Percentiles rank a stretch among this genome's conserved stretches.
phyloP scores from a whole-genome alignment of 2,329 filamentous ascomycete genomes.

The Volutella citrinella region DNA sequence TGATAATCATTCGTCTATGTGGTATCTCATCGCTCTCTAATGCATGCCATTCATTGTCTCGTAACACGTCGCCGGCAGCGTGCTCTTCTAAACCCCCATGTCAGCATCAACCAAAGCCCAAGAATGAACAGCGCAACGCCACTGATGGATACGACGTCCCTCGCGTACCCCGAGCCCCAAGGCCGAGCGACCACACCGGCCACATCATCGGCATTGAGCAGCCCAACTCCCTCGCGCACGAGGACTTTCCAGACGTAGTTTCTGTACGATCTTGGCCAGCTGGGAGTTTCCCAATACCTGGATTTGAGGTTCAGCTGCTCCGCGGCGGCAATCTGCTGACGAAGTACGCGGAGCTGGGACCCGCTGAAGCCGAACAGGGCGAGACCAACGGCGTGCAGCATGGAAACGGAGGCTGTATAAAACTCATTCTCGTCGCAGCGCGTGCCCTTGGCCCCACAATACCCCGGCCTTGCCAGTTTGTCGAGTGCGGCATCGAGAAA shows the following conservation, averaged over 20 bases:
- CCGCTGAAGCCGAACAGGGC: conserved; percentile 34
- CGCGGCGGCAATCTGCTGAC: conserved; percentile 44
- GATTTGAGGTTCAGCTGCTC: conserved; percentile 51
- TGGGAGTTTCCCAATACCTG: conserved; percentile 59
- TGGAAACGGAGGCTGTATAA: conserved; percentile 62
- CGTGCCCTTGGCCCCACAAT: conserved; percentile 8
- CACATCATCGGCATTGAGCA: conserved; percentile 62
- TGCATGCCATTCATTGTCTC: too few relatives aligned
- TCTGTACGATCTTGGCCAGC: conserved; percentile 54
- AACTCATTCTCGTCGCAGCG: conserved; percentile 45
- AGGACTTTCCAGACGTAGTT: conserved; percentile 57
- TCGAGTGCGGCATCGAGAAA: conserved; percentile 65
- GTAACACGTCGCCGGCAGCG: too few relatives aligned
- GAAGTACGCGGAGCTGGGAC: conserved; percentile 39
- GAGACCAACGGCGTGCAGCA: conserved; percentile 50
- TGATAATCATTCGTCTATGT: too few relatives aligned
- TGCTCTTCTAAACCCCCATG: too few relatives aligned
- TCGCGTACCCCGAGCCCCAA: conserved; percentile 14
- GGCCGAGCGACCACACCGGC: conserved; percentile 30
- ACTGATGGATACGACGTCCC: conserved; percentile 17
- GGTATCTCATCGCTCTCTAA: too few relatives aligned
- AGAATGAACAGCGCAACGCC: too few relatives aligned
- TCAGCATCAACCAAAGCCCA: too few relatives aligned
- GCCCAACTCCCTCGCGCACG: conserved; percentile 51
- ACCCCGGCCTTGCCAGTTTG: conserved; percentile 22